Evolutionary conservation across 257 asterid genomes (phyloP), one percentile per base, ranked within the genome.

Genomic region (Capsicum baccatum): DNA sequence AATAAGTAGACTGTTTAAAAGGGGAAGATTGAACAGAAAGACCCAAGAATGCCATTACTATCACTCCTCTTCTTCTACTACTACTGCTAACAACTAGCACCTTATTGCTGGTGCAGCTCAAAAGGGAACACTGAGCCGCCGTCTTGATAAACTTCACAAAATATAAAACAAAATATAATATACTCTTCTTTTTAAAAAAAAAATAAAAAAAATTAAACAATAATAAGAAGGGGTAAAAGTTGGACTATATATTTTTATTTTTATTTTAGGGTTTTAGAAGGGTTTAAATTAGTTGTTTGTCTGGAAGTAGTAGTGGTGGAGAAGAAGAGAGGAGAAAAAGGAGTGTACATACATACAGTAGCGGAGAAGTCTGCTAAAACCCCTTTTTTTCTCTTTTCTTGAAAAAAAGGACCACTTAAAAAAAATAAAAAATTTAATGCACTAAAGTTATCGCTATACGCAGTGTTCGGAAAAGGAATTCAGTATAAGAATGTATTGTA

Each of bases 41-140:
- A 54, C 96, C 97, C 99, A 92, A 89, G 85, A 92, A 89, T 50
- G 94, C 95, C 96, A 94, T 94, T 80, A 95, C 94, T 42, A 91
- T 90, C 35, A 17, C 73, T 66, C 73, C 35, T 92, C 91, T 91
- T 90, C 91, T 91, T 79, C 84, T 56, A 3, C 44, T 91, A 83
- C 84, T 56, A 1, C 44, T 2, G 44, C 44, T 4, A 39, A 39
- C 44, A 44, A 86, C 93, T 81, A 94, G 94, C 59, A 94, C 94
- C 59, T 78, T 92, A 60, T 85, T 91, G 94, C 95, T 91, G 84
- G 86, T 85, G 87, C 93, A 89, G 89, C 86, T 79, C 62, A 84
- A 50, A 81, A 63, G 82, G 82, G 84, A 73, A 84, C 79, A 90
- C 88, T 87, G 83, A 88, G 89, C 89, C 74, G 97, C 98, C 98